These are phyloP conservation scores for Lepidium africanum DNA, from an alignment of 345 rosid genomes.

Conservation along the genomic window DNA sequence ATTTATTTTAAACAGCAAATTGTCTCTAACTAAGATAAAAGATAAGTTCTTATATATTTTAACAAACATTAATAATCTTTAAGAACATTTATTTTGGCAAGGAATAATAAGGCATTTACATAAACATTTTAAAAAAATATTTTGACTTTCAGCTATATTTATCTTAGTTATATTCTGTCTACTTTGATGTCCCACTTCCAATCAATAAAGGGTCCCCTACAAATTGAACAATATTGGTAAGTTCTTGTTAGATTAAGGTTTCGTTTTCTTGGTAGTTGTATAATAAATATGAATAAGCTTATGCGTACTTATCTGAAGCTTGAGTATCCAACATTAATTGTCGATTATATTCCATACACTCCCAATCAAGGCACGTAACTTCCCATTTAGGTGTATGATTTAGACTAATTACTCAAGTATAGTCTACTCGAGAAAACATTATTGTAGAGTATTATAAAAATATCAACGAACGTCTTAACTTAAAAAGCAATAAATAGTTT, in stretches of 20 bases:
- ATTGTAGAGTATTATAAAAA: neutral
- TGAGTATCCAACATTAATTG: neutral
- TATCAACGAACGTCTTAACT: neutral
- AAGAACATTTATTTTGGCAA: neutral
- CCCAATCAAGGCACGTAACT: neutral
- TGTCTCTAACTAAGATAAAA: neutral
- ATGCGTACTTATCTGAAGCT: neutral
- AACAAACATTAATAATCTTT: neutral
- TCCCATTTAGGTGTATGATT: neutral
- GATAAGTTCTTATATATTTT: neutral
- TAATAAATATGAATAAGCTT: neutral
- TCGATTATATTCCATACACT: neutral
- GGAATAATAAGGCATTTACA: neutral
- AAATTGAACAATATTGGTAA: neutral
- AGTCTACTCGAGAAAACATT: neutral
- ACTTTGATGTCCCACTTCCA: neutral
- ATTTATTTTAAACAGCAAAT: neutral
- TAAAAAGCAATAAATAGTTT: neutral
- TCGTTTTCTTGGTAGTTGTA: neutral
- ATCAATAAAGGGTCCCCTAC: neutral
- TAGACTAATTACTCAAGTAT: neutral
- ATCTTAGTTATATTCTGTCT: neutral
- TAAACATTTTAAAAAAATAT: neutral
- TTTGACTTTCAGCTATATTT: neutral
- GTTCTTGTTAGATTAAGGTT: neutral